Evolutionary conservation across 306 rosid species (phyloP), one percentile per base, ranked within the genome.

Genomic region (Carpinus fangiana): DNA sequence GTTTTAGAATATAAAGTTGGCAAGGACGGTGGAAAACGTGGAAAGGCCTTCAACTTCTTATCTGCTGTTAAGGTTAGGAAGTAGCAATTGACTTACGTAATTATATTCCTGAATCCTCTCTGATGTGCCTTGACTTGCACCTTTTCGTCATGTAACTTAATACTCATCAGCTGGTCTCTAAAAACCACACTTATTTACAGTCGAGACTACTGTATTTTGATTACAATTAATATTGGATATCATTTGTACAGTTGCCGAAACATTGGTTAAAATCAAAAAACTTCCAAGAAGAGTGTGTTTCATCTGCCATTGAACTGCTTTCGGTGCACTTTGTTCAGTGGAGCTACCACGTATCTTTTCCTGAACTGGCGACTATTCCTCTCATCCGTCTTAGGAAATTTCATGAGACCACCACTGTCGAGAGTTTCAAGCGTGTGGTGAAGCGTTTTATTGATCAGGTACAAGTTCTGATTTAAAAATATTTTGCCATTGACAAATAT

Each of bases 361-460:
- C 98, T 7, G 99, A 95, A 80, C 82, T 95, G 52, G 97, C 96
- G 55, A 88, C 90, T 53, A 85, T 88, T 84, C 92, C 99, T 36
- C 91, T 95, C 45, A 66, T 90, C 62, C 87, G 80, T 84, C 79
- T 95, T 75, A 89, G 83, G 87, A 95, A 95, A 88, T 84, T 93
- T 70, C 83, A 76, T 23, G 93, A 88, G 75, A 83, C 41, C 73
- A 87, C 93, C 71, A 81, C 91, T 31, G 59, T 81, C n/a, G 99
- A 95, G 84, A 90, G 87, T 84, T 81, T 74, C 89, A 90, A 61
- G 79, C 93, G 94, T 61, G 70, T 88, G 60, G 85, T 93, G 75
- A 93, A 85, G 86, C 93, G 96, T 43, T 92, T 95, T 80, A 84
- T 95, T 64, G 93, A 93, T 78, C 97, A 95, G 98, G 99, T 95